Base-by-base conservation (phyloP, 495 filamentous ascomycete species). In the Penicillium steckii region DNA sequence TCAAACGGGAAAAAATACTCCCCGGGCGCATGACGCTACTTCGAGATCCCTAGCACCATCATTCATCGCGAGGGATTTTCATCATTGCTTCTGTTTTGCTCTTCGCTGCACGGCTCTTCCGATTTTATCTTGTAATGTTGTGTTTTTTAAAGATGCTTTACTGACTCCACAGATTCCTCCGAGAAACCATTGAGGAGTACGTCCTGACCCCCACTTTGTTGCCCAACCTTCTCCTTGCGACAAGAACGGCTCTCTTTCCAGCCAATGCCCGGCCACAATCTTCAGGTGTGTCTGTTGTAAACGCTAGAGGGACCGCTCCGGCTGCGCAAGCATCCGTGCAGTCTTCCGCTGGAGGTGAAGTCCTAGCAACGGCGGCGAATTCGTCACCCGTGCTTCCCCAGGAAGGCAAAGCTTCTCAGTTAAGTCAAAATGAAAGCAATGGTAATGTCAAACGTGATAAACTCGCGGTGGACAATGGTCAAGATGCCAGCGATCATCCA, bases 181-280 rank as follows among this genome's bases (percentile, higher is more conserved):
- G 85, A 50, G 76, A 87, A 67, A 79, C 80, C 57, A 80, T 95
- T 57, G 73, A 80, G 54, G 76, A 77, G 46, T 74, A 82, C 60
- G 65, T 95, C 50, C 73, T 88, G 21, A 81, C 84, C 71, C 80
- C 88, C 46, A 71, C 79, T 50, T 77, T 84, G 59, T 77, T 94
- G 46, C 89, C 90, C 68, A 78, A 81, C 56, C 74, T 91, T 50
- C 85, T 97, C 53, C 81, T 84, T 62, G 80, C 78, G 49, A 76
- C 84, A 59, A 85, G 93, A 66, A 80, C 78, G 44, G 78, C 85
- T 47, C 70, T 96, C 37, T 95, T 95, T 66, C 91, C 92, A 23
- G 82, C 85, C 72, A 92, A 94, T 70, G 69, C 81, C 17, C 73
- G 80, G 46, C 73, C 75, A 18, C 41, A 35, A 44, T 45, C 65